Evolutionary conservation across 1,139 yeast species (phyloP).

Genomic region (Starmera stellimalicola): DNA sequence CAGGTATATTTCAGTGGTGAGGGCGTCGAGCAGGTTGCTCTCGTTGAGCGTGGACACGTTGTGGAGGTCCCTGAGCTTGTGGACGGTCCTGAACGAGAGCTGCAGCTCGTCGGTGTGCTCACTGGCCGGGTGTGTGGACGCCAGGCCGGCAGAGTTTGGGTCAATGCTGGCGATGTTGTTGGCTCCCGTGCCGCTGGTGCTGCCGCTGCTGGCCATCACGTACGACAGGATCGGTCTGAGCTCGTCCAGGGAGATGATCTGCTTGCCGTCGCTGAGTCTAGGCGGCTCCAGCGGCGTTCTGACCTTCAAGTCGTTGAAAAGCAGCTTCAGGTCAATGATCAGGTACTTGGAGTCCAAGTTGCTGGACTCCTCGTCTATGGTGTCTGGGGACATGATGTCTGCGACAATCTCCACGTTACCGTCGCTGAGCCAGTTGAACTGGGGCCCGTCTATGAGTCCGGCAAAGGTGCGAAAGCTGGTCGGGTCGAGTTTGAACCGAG

Average conservation of each 20-base stretch:
- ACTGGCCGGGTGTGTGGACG: neutral
- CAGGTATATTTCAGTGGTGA: slow-evolving; percentile 50
- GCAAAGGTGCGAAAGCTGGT: slow-evolving; percentile 38
- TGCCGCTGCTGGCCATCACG: slow-evolving; percentile 36
- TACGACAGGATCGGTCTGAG: slow-evolving; percentile 51
- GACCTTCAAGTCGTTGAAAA: slow-evolving; percentile 54
- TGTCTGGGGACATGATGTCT: slow-evolving; percentile 58
- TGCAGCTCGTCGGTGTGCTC: slow-evolving; percentile 13
- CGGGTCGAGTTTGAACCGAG: slow-evolving; percentile 57
- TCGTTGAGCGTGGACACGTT: slow-evolving; percentile 39
- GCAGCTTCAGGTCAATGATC: slow-evolving; percentile 54
- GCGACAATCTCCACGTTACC: slow-evolving; percentile 65
- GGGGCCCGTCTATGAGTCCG: slow-evolving; percentile 24
- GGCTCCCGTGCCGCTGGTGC: too few species aligned
- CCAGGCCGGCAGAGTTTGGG: too few species aligned
- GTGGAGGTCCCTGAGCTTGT: slow-evolving; percentile 42
- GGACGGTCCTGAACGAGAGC: slow-evolving; percentile 42
- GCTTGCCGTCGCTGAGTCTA: slow-evolving; percentile 38
- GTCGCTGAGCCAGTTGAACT: slow-evolving; percentile 61
- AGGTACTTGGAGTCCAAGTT: slow-evolving; percentile 35
- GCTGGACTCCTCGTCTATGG: slow-evolving; percentile 20
- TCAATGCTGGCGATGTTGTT: neutral
- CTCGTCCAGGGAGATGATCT: slow-evolving; percentile 50
- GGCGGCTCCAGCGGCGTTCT: slow-evolving; percentile 46
- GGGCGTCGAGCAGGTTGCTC: slow-evolving; percentile 41